Percentiles rank a stretch among this genome's conserved stretches.
Conservation (phyloP, 441 rosid species). For the Croton setiger region DNA sequence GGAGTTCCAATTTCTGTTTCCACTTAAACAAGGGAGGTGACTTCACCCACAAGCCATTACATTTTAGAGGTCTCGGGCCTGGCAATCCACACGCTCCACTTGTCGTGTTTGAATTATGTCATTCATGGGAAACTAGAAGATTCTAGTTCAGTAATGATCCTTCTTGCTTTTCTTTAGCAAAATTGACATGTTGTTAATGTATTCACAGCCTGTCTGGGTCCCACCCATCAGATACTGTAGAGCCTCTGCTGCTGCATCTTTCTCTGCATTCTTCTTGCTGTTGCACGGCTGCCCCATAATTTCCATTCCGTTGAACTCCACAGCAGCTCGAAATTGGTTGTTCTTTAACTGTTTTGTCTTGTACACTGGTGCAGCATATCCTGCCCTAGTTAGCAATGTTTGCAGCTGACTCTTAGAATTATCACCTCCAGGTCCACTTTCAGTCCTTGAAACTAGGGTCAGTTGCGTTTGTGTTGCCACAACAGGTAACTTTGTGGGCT, state of each 20-base stretch:
- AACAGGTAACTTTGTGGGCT: constrained; percentile 31
- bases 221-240: constrained; percentile 74
- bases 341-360: constrained; percentile 73
- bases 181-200: constrained; percentile 60
- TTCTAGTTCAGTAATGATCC: constrained; percentile 37
- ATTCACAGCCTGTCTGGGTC: constrained; percentile 43
- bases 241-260: constrained; percentile 96
- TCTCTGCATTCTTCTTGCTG: constrained; percentile 93
- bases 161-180: constrained; percentile 79
- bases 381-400: constrained; percentile 80
- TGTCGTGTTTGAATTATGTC: neutral
- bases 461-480: constrained; percentile 37
- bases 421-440: constrained; percentile 92
- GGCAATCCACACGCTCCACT: neutral
- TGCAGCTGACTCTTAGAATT: constrained; percentile 92
- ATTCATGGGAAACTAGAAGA: neutral
- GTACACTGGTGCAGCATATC: constrained; percentile 66
- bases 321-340: constrained; percentile 64
- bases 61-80: neutral
- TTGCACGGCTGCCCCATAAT: constrained; percentile 79
- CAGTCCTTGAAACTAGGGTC: constrained; percentile 43
- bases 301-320: constrained; percentile 70
- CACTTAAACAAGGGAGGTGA: neutral
- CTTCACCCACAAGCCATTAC: neutral
- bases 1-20: neutral